phyloP scores from a whole-genome alignment of 495 filamentous ascomycete species.

The Usnea hakonensis region DNA sequence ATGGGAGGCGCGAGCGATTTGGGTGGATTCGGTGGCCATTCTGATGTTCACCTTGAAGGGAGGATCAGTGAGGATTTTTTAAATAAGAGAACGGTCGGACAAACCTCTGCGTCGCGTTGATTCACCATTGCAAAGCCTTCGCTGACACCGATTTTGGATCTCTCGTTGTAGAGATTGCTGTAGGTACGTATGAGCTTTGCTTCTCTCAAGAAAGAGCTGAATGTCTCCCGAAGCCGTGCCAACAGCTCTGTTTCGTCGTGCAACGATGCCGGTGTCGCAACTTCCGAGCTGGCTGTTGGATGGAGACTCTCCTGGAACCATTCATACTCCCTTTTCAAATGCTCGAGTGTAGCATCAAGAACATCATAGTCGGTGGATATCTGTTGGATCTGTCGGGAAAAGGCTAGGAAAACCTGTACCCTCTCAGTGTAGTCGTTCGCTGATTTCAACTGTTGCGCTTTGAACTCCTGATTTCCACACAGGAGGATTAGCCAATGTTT shows the following conservation, averaged over 20 bases:
- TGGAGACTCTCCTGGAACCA: constrained; percentile 7
- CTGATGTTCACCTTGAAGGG: constrained; percentile 9
- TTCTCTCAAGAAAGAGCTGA: constrained; percentile 11
- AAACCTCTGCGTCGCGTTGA: constrained; percentile 17
- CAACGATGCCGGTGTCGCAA: neutral
- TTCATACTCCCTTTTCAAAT: constrained; percentile 7
- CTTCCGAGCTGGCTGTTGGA: neutral
- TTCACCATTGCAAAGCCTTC: constrained; percentile 20
- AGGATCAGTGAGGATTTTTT: neutral
- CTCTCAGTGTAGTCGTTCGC: constrained; percentile 16
- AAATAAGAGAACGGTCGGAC: constrained; percentile 3
- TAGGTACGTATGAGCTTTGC: constrained; percentile 16
- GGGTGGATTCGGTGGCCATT: constrained; percentile 17
- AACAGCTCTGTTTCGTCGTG: constrained; percentile 3
- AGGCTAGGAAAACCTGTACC: constrained; percentile 6
- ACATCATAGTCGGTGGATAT: constrained; percentile 11
- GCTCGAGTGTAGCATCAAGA: constrained; percentile 13
- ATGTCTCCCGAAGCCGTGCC: constrained; percentile 10
- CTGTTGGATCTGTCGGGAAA: constrained; percentile 15
- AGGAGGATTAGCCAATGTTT: neutral
- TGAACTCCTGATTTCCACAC: constrained; percentile 14
- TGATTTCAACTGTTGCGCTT: constrained; percentile 11
- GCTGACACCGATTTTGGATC: constrained; percentile 14
- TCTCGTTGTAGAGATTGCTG: constrained; percentile 12
- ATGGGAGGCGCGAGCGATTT: constrained; percentile 17